Conservation (phyloP, 352 stramenopile genomes). For the Plasmopara muralis region DNA sequence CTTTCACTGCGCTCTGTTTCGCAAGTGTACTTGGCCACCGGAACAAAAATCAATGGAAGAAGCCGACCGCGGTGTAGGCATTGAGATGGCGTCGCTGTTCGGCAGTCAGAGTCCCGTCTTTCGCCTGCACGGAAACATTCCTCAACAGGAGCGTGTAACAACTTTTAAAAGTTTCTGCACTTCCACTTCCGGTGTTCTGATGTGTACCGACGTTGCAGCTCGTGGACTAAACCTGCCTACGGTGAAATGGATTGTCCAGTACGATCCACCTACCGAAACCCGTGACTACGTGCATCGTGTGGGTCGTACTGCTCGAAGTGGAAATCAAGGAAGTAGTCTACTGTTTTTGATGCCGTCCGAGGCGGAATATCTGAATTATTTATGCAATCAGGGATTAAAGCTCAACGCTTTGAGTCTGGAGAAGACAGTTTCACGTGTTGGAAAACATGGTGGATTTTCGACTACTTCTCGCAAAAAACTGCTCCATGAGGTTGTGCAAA, state of each 20-base stretch:
- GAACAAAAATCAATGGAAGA: constrained; percentile 62
- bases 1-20: constrained; percentile 92
- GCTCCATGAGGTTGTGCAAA: constrained; percentile 70
- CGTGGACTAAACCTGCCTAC: constrained; percentile 97
- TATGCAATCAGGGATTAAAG: constrained; percentile 78
- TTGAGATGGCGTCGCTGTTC: constrained; percentile 46
- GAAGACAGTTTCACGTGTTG: constrained; percentile 67
- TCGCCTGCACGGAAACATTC: constrained; percentile 93
- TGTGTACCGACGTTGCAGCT: constrained; percentile 98
- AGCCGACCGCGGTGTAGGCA: constrained; percentile 78
- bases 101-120: constrained; percentile 56
- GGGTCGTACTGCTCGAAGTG: constrained; percentile 96
- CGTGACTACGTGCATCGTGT: constrained; percentile 99
- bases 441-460: constrained; percentile 49
- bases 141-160: constrained; percentile 94
- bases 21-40: constrained; percentile 68
- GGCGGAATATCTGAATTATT: constrained; percentile 89
- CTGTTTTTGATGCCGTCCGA: constrained; percentile 97
- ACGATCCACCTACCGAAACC: constrained; percentile 97
- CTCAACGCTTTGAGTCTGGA: constrained; percentile 83
- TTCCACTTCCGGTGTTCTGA: constrained; percentile 86
- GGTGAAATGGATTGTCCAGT: constrained; percentile 97
- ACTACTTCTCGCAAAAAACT: constrained; percentile 61
- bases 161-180: constrained; percentile 93
- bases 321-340: constrained; percentile 94